Evolutionary conservation across 176 grass and related monocot genomes (phyloP).

Genomic region (Musa acuminata): DNA sequence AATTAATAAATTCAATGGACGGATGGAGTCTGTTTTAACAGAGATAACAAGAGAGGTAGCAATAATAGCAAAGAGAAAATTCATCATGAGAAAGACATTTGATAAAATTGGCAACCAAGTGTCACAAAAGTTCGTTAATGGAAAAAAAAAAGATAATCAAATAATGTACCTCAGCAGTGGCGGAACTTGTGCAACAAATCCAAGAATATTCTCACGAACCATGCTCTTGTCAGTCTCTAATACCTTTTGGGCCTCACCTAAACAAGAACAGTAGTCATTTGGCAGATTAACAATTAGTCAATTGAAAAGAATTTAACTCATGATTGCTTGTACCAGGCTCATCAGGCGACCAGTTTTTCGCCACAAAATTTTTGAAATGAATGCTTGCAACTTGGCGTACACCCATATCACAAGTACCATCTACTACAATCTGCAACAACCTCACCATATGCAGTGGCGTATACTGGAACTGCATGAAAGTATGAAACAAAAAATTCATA

Average conservation of each 20-base stretch:
- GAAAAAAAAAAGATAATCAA: background rate
- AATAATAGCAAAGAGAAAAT: background rate
- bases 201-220: constrained; percentile 80
- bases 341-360: constrained; percentile 81
- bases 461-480: constrained; percentile 61
- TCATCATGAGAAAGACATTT: background rate
- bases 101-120: background rate
- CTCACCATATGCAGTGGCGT: constrained; percentile 68
- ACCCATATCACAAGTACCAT: constrained; percentile 70
- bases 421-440: constrained; percentile 85
- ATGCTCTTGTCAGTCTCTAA: constrained; percentile 71
- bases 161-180: constrained; percentile 70
- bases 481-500: background rate
- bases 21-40: background rate
- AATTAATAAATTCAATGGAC: no score
- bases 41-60: background rate
- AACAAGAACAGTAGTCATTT: constrained; percentile 6
- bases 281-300: constrained; percentile 10
- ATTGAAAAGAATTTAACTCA: constrained; percentile 2
- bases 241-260: constrained; percentile 56
- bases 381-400: constrained; percentile 88
- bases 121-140: background rate
- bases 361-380: constrained; percentile 96
- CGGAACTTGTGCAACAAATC: constrained; percentile 80
- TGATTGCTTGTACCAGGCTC: constrained; percentile 38